Evolutionary conservation across 2,329 filamentous ascomycete genomes (phyloP), one percentile per base, ranked within the genome.

Genomic region (Pestalotiopsis sp.): DNA sequence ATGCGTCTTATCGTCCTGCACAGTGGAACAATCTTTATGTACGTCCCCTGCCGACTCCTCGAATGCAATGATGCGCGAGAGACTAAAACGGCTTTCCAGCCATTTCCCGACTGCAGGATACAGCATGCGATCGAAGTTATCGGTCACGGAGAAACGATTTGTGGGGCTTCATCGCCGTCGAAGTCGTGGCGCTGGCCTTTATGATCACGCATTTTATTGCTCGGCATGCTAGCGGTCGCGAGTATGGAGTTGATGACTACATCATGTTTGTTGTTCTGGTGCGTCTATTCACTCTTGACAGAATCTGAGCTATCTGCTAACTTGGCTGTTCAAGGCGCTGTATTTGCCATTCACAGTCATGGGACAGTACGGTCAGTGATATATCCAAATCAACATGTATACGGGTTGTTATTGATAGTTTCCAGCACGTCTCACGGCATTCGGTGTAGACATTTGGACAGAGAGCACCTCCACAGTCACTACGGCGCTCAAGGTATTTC

Each of bases 401-500:
- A n/a, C n/a, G n/a, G n/a, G n/a, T n/a, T n/a, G n/a, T n/a, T n/a
- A n/a, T n/a, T n/a, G n/a, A n/a, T 70, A 20, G 17, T 56, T 4
- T 4, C 12, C 62, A 78, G 78, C 74, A 23, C 73, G 76, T 1
- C 65, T 72, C 1, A 57, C 73, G 2, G 77, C 74, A 0, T 80
- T 81, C 49, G 81, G 81, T 4, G 75, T 78, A 20, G 81, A 82
- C 66, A 76, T 82, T 2, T 82, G 81, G 81, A 78, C 76, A 17
- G 71, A 82, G 1, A 61, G 74, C 6, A 59, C 70, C 5, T 71
- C 75, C 0, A 66, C 66, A 2, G 71, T 82, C n/a, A 77, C 77
- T 1, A 61, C 68, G 7, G 76, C 75, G 3, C 73, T 82, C 41
- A 78, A 75, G 70, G 76, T 80, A 70, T 56, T 58, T 17, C 56